Percentiles rank a stretch among this genome's conserved stretches.
Conservation (phyloP, 2,329 filamentous ascomycete species). For the Nigrospora sphaerica region DNA sequence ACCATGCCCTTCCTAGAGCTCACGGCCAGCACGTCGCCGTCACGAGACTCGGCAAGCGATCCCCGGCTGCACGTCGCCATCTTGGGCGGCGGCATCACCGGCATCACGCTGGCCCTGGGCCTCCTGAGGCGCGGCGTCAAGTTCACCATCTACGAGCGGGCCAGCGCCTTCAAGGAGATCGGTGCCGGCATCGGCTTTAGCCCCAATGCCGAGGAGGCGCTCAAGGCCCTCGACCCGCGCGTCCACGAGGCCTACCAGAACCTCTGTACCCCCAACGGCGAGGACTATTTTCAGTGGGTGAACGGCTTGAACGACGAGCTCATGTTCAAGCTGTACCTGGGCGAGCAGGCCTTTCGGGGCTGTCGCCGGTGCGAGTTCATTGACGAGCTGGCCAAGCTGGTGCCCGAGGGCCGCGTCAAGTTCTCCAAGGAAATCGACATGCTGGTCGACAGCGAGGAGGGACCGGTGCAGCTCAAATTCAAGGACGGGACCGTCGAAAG, state of each 20-base stretch:
- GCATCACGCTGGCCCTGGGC: slow-evolving; percentile 38
- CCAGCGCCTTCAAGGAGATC: slow-evolving; percentile 32
- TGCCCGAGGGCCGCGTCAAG: slow-evolving; percentile 17
- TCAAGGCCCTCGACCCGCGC: slow-evolving; percentile 29
- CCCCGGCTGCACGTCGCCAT: slow-evolving; percentile 30
- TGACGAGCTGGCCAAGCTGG: slow-evolving; percentile 26
- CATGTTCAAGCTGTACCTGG: slow-evolving; percentile 26
- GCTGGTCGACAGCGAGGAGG: slow-evolving; percentile 18
- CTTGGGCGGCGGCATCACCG: slow-evolving; percentile 44
- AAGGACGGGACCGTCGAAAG: slow-evolving; percentile 19
- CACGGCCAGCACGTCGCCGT: slow-evolving; percentile 2
- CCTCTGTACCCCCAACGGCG: slow-evolving; percentile 24
- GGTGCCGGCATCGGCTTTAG: slow-evolving; percentile 46
- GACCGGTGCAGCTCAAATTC: slow-evolving; percentile 19
- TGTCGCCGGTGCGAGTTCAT: slow-evolving; percentile 32
- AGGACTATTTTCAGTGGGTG: slow-evolving; percentile 36
- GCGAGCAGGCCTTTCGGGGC: slow-evolving; percentile 33
- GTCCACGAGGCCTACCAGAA: slow-evolving; percentile 28
- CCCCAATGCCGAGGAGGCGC: slow-evolving; percentile 41
- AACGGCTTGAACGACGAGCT: slow-evolving; percentile 26
- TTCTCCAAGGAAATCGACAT: slow-evolving; percentile 26
- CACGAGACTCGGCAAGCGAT: neutral
- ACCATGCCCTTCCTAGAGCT: neutral
- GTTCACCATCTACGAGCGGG: slow-evolving; percentile 40
- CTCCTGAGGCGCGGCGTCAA: slow-evolving; percentile 33